phyloP scores from a whole-genome alignment of 441 rosid species.

The Adansonia rubrostipa region DNA sequence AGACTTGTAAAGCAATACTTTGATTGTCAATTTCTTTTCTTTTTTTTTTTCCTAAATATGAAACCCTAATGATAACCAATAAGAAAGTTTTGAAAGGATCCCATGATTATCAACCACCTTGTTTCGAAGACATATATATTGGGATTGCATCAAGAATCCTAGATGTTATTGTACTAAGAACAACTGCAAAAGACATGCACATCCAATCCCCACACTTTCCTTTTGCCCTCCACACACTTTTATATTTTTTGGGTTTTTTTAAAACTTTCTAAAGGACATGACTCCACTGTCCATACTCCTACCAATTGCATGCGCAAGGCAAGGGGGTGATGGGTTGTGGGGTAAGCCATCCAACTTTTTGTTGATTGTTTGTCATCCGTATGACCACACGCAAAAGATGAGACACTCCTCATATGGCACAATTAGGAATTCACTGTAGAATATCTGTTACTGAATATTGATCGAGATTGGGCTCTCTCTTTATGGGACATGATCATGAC shows the following conservation, averaged over 20 bases:
- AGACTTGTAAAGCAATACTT: background rate
- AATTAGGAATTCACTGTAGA: constrained; percentile 28
- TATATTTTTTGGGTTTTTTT: background rate
- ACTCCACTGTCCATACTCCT: constrained; percentile 33
- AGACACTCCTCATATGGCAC: background rate
- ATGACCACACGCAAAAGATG: background rate
- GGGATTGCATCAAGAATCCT: constrained; percentile 18
- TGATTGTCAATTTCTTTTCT: background rate
- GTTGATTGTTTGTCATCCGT: constrained; percentile 24
- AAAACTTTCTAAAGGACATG: constrained; percentile 31
- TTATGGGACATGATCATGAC: constrained; percentile 46
- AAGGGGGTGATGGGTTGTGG: constrained; percentile 30
- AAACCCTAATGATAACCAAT: background rate
- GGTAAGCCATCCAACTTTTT: constrained; percentile 22
- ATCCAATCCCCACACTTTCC: background rate
- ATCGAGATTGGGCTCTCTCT: constrained; percentile 44
- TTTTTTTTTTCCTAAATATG: background rate
- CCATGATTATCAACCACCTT: background rate
- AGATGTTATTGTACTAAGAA: background rate
- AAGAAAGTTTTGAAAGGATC: background rate
- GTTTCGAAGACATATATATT: background rate
- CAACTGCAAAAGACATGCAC: background rate
- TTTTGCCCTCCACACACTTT: background rate
- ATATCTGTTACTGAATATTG: constrained; percentile 27
- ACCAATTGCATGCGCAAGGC: constrained; percentile 33